Evolutionary conservation across 1,284 basidiomycete genomes (phyloP).

Genomic region (Papiliotrema nemorosa): DNA sequence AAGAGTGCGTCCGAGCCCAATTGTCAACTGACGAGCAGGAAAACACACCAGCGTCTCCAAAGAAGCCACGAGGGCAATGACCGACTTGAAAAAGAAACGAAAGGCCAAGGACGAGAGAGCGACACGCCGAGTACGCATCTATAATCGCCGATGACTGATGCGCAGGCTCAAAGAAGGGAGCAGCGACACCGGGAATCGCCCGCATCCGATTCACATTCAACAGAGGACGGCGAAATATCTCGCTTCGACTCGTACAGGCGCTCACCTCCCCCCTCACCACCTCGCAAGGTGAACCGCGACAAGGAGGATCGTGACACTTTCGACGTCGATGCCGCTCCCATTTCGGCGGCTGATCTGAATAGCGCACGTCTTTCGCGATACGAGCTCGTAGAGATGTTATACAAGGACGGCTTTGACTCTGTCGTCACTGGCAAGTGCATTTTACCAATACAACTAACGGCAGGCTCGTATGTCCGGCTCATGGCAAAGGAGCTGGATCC

Average conservation of each 20-base stretch:
- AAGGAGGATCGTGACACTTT: conserved; percentile 59
- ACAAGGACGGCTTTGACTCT: conserved; percentile 29
- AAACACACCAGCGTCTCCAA: conserved; percentile 73
- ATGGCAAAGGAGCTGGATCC: conserved; percentile 60
- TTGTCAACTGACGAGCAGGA: conserved; percentile 55
- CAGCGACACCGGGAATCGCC: conserved; percentile 52
- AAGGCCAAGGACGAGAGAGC: conserved; percentile 56
- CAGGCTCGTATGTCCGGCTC: conserved; percentile 77
- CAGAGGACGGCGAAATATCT: conserved; percentile 67
- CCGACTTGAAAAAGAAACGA: conserved; percentile 75
- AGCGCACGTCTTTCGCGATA: conserved; percentile 73
- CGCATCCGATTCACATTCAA: conserved; percentile 27
- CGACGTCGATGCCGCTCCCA: conserved; percentile 61
- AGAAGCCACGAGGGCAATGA: conserved; percentile 74
- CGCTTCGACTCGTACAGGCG: conserved; percentile 58
- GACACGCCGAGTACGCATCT: conserved; percentile 21
- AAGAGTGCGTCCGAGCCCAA: conserved; percentile 50
- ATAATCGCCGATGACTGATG: too few relatives aligned
- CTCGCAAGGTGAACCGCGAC: conserved; percentile 56
- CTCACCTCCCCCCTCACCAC: conserved; percentile 12
- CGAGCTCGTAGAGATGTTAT: conserved; percentile 59
- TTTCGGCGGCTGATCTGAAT: conserved; percentile 61
- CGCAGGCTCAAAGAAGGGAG: conserved; percentile 50
- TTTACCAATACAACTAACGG: background rate
- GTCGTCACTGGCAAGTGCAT: conserved; percentile 25